Evolutionary conservation across 2,329 filamentous ascomycete genomes (phyloP), one percentile per base, ranked within the genome.

Genomic region (Talaromyces marneffei): DNA sequence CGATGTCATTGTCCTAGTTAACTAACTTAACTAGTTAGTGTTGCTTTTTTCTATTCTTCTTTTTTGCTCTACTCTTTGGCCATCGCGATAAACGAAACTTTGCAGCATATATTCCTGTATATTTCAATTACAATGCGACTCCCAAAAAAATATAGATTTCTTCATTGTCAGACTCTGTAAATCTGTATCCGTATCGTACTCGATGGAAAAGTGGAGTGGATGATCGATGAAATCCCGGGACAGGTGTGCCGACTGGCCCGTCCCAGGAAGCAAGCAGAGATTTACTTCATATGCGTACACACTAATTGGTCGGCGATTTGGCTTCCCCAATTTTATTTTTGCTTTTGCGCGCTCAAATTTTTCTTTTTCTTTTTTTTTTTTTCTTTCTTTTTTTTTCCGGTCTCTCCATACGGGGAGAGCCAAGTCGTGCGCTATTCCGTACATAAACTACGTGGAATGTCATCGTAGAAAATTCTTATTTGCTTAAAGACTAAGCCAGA

Each of bases 191-290:
- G 31, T 54, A 25, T 35, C 52, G 29, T 54, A 23, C 35, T 55
- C 55, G 37, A 23, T 46, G 55, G 23, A 14, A 25, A 33, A 46
- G 55, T 46, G 52, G 52, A 55, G 58, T 55, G 58, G 27, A 39
- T 16, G 44, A 31, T 53, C 40, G 57, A 52, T 54, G 44, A 59
- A 54, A 35, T 54, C 37, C 58, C 58, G 58, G 58, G 48, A 55
- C 33, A 60, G 29, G 29, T 14, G 58, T 60, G 58, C 58, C 58
- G 58, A 60, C 40, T 60, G 58, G 37, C 39, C 46, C 58, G 12
- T 37, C 48, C 14, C 27, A 57, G 25, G 25, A 48, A 48, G 23
- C 23, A 29, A 31, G 48, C 48, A 52, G 48, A 52, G n/a, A 52
- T 35, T 33, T 52, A 52, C 16, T n/a, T n/a, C n/a, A n/a, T n/a